A percentile compares a stretch with the other conserved stretches of the same genome.
Conservation (phyloP, 2,329 filamentous ascomycete genomes). For the Huntiella omanensis region DNA sequence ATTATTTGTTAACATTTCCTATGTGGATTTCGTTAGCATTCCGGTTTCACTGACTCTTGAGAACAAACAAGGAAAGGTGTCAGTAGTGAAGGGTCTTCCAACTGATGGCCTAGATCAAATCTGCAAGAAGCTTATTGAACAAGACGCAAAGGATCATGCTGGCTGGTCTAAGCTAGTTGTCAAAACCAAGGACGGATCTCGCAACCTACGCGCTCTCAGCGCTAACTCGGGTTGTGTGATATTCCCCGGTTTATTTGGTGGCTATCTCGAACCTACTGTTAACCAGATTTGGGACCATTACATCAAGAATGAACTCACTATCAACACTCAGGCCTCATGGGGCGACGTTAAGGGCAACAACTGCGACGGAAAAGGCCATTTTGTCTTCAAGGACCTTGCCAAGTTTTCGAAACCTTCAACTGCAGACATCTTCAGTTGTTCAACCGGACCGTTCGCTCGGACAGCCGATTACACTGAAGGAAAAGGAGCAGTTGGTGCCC, state of each 20-base stretch:
- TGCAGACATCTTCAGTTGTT: constrained; percentile 32
- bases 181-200: constrained; percentile 19
- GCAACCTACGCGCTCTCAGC: constrained; percentile 31
- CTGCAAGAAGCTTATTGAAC: constrained; percentile 25
- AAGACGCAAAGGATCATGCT: constrained; percentile 26
- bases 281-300: constrained; percentile 34
- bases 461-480: constrained; percentile 23
- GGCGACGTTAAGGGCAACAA: constrained; percentile 26
- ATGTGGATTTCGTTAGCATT: constrained; percentile 56
- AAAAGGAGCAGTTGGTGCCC: constrained; percentile 46
- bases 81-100: constrained; percentile 31
- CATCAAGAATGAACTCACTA: constrained; percentile 22
- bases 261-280: constrained; percentile 32
- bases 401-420: constrained; percentile 28
- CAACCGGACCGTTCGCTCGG: constrained; percentile 35
- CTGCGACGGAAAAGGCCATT: constrained; percentile 15
- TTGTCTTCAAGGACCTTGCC: constrained; percentile 17
- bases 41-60: constrained; percentile 39
- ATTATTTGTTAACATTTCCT: constrained; percentile 50
- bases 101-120: constrained; percentile 27
- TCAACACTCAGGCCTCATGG: constrained; percentile 36
- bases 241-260: constrained; percentile 25
- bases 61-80: constrained; percentile 25
- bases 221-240: constrained; percentile 31
- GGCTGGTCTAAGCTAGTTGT: constrained; percentile 35